Evolutionary conservation across 495 filamentous ascomycete genomes (phyloP).

Genomic region (Podospora conica): DNA sequence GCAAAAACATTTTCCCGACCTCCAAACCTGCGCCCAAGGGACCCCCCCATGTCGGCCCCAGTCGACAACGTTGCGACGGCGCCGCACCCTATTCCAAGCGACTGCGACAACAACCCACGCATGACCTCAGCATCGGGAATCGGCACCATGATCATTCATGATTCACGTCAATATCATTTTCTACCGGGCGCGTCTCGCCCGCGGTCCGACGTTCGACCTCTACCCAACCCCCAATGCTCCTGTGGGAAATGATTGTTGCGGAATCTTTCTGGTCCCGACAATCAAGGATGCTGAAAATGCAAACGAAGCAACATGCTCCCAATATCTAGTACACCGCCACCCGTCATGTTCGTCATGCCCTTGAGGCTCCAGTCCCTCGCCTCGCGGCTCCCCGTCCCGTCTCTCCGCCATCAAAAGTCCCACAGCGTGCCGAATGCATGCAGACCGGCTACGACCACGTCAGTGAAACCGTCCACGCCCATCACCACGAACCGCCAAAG

Average conservation of each 20-base stretch:
- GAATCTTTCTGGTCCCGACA: neutral
- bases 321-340: neutral
- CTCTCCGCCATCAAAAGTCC: slow-evolving; percentile 34
- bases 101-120: neutral
- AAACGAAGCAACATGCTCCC: neutral
- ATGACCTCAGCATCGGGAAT: neutral
- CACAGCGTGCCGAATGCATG: slow-evolving; percentile 42
- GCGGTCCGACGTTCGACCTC: neutral
- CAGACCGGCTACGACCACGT: slow-evolving; percentile 28
- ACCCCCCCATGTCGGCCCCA: neutral
- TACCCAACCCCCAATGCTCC: neutral
- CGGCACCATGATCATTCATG: neutral
- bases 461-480: slow-evolving; percentile 8
- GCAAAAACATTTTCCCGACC: neutral
- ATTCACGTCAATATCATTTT: neutral
- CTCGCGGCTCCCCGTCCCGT: neutral
- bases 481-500: neutral
- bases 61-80: neutral
- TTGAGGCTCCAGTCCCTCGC: neutral
- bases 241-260: neutral
- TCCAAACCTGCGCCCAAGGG: neutral
- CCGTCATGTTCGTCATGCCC: neutral
- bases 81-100: neutral
- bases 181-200: neutral
- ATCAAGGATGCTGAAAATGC: neutral